These are phyloP conservation scores for Lathyrus aphaca DNA, from an alignment of 306 rosid species.

Conservation along the genomic window DNA sequence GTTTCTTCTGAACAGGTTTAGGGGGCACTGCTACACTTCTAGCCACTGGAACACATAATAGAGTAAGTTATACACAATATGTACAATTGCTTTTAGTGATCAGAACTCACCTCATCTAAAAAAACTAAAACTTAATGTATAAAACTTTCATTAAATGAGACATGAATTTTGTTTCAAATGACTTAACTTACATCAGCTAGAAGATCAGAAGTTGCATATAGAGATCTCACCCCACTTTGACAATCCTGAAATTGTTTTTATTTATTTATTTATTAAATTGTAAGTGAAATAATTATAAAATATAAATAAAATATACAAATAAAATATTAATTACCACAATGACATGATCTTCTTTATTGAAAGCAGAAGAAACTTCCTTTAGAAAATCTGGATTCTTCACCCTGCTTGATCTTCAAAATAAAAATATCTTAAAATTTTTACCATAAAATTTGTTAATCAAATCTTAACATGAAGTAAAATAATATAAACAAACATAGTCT, in stretches of 20 bases:
- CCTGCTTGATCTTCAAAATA: slow-evolving; percentile 48
- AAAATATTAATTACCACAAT: too few relatives aligned
- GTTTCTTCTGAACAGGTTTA: too few relatives aligned
- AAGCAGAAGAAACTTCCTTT: slow-evolving; percentile 54
- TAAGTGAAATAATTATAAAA: not conserved
- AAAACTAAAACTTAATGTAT: too few relatives aligned
- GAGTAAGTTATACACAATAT: too few relatives aligned
- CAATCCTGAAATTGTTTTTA: slow-evolving; percentile 59
- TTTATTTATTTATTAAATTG: not conserved
- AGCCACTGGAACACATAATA: too few relatives aligned
- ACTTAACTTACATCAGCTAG: slow-evolving; percentile 57
- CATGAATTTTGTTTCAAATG: slow-evolving; percentile 9
- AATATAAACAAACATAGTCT: too few relatives aligned
- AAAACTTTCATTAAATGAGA: not conserved
- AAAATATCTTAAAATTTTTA: not conserved
- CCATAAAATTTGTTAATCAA: too few relatives aligned
- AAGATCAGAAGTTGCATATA: slow-evolving; percentile 67
- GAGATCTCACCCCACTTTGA: slow-evolving; percentile 75
- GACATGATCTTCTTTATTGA: slow-evolving; percentile 64
- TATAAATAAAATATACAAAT: slow-evolving; percentile 46
- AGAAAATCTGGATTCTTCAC: slow-evolving; percentile 72
- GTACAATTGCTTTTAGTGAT: too few relatives aligned
- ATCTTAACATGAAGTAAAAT: not conserved
- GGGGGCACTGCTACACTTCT: too few relatives aligned
- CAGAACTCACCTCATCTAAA: too few relatives aligned